Evolutionary conservation across 176 grass and related monocot species (phyloP), one percentile per base, ranked within the genome.

Genomic region (Zoysia japonica): DNA sequence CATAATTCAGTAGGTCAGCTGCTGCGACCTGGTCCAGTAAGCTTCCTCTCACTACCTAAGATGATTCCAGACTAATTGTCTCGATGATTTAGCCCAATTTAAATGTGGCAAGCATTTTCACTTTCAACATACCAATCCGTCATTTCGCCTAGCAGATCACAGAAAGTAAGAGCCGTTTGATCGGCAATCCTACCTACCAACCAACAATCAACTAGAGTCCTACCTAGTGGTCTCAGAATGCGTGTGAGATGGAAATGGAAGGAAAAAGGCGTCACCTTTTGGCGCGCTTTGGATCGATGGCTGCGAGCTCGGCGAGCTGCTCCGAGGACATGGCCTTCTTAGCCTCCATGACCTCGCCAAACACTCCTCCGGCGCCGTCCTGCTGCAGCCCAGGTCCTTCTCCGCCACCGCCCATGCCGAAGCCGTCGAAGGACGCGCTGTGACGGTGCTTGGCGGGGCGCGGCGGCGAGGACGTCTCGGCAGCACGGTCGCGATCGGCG

Each of bases 251-350:
- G n/a, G 41, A 9, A 66, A n/a, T 41, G 65, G 39, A 56, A 11
- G 39, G 28, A 6, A 67, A 74, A 48, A 79, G 61, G 45, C 28
- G 16, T 61, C 50, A 92, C 91, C 95, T 97, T 82, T 94, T 97
- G 65, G 82, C 95, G 49, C 89, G 89, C 78, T 94, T 97, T 19
- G 92, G 95, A 60, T 97, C 89, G 81, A 88, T 85, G n/a, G 92
- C 84, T 20, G 89, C 85, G 46, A 97, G 77, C 80, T 94, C 92
- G 3, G 85, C 47, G 0, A 97, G 95, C 83, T 97, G 89, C 65
- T 97, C 85, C 38, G 92, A 84, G 11, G 87, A 88, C 89, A 89
- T 89, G 81, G 92, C 88, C 81, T 94, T 97, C 78, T 97, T 97
- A 11, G 85, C 78, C 87, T 97, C 95, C 70, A 91, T 72, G 39